Percentiles rank a stretch among this genome's conserved stretches.
Evolutionary conservation across 371 early-diverging fungal species (phyloP).

Genomic region (Mucor velutinosus): DNA sequence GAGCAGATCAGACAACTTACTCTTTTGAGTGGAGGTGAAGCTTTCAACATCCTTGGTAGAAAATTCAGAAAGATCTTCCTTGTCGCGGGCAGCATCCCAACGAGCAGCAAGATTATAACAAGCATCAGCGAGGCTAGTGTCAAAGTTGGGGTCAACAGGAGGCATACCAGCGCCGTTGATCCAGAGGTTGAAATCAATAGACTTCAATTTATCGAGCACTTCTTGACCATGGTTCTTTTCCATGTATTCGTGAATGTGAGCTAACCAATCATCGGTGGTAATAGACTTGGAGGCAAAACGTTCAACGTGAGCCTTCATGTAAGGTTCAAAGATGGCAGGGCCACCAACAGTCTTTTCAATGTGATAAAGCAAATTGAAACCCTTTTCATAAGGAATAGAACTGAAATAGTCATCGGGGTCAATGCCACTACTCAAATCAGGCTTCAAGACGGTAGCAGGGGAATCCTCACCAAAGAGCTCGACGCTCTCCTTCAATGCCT

Average conservation of each 20-base stretch:
- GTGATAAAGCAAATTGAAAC: slow-evolving; percentile 91
- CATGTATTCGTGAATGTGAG: slow-evolving; percentile 75
- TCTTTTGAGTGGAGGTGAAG: slow-evolving; percentile 77
- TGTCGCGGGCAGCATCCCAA: slow-evolving; percentile 68
- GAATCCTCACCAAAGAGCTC: slow-evolving; percentile 76
- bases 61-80: slow-evolving; percentile 55
- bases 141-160: slow-evolving; percentile 84
- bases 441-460: slow-evolving; percentile 79
- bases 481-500: slow-evolving; percentile 78
- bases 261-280: slow-evolving; percentile 86
- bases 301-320: slow-evolving; percentile 82
- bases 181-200: slow-evolving; percentile 92
- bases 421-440: slow-evolving; percentile 71
- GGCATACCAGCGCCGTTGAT: slow-evolving; percentile 88
- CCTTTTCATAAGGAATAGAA: slow-evolving; percentile 95
- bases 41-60: slow-evolving; percentile 59
- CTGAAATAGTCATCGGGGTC: slow-evolving; percentile 97
- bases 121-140: slow-evolving; percentile 80
- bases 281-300: slow-evolving; percentile 88
- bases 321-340: slow-evolving; percentile 79
- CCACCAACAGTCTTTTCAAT: slow-evolving; percentile 91
- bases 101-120: slow-evolving; percentile 81
- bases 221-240: slow-evolving; percentile 62
- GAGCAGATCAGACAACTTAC: slow-evolving; percentile 34
- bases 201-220: slow-evolving; percentile 67